Conservation (phyloP, 1,284 basidiomycete species). For the Singerocomus rubriflavus region DNA sequence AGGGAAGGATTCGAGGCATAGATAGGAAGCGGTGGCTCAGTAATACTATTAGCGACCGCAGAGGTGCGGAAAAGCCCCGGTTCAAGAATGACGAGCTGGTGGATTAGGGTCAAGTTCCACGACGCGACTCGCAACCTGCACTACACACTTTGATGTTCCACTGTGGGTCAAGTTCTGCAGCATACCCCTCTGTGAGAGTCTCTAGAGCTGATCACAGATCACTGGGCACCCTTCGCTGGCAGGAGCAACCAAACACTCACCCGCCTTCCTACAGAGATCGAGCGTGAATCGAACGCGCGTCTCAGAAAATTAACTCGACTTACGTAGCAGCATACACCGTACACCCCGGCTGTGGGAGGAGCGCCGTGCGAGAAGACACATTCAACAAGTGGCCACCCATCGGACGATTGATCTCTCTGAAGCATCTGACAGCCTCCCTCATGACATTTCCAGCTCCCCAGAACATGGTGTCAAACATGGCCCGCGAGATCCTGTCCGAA, state of each 20-base stretch:
- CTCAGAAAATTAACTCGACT: constrained; percentile 6
- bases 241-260: constrained; percentile 4
- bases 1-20: constrained; percentile 28
- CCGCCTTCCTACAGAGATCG: constrained; percentile 20
- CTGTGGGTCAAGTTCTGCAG: constrained; percentile 25
- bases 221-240: background rate
- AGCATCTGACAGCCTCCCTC: constrained; percentile 27
- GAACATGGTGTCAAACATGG: constrained; percentile 33
- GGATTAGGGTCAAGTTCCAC: constrained; percentile 6
- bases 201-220: constrained; percentile 20
- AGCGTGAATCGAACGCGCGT: background rate
- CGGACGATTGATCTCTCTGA: constrained; percentile 26
- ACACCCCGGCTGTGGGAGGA: constrained; percentile 24
- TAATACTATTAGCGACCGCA: constrained; percentile 6
- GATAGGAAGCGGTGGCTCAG: constrained; percentile 14
- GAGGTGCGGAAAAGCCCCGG: constrained; percentile 28
- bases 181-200: constrained; percentile 28
- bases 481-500: constrained; percentile 25
- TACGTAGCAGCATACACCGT: constrained; percentile 23
- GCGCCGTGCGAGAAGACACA: constrained; percentile 27
- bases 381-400: constrained; percentile 27
- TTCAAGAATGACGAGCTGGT: constrained; percentile 25
- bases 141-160: constrained; percentile 28
- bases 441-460: constrained; percentile 35
- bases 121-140: background rate